phyloP scores from a whole-genome alignment of 163 green algal species.

The Scenedesmus sp. region DNA sequence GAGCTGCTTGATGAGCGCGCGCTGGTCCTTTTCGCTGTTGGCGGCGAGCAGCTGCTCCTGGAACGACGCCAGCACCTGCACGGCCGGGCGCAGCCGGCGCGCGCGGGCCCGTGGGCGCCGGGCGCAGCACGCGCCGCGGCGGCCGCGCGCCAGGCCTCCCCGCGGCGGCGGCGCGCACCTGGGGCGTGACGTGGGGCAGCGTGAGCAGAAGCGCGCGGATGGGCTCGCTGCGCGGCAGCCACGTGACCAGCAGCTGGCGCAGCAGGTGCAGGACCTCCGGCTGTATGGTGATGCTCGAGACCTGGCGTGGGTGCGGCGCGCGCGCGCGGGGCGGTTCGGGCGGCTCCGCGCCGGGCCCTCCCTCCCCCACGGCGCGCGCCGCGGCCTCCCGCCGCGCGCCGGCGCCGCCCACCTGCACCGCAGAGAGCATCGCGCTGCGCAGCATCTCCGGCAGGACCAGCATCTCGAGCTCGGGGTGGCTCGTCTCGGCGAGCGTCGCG shows the following conservation, averaged over 20 bases:
- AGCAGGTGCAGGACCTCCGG: constrained; percentile 69
- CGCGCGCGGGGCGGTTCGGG: no score
- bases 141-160: neutral
- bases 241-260: constrained; percentile 61
- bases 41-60: constrained; percentile 45
- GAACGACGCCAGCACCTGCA: constrained; percentile 52
- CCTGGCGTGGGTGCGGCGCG: no score
- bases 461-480: constrained; percentile 42
- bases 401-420: constrained; percentile 36
- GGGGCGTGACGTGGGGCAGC: constrained; percentile 57
- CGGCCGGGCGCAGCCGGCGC: neutral
- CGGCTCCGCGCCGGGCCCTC: no score
- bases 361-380: no score
- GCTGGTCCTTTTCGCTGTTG: constrained; percentile 76
- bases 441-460: constrained; percentile 41
- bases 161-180: constrained; percentile 14
- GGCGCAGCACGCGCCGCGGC: neutral
- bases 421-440: constrained; percentile 36
- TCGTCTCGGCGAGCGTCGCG: constrained; percentile 31
- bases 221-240: constrained; percentile 36
- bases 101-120: neutral
- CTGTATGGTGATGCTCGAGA: constrained; percentile 64
- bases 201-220: constrained; percentile 54
- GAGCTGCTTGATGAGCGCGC: constrained; percentile 62
- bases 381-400: no score